Evolutionary conservation across 2,329 filamentous ascomycete genomes (phyloP).

Genomic region (Anthostomella pinea): DNA sequence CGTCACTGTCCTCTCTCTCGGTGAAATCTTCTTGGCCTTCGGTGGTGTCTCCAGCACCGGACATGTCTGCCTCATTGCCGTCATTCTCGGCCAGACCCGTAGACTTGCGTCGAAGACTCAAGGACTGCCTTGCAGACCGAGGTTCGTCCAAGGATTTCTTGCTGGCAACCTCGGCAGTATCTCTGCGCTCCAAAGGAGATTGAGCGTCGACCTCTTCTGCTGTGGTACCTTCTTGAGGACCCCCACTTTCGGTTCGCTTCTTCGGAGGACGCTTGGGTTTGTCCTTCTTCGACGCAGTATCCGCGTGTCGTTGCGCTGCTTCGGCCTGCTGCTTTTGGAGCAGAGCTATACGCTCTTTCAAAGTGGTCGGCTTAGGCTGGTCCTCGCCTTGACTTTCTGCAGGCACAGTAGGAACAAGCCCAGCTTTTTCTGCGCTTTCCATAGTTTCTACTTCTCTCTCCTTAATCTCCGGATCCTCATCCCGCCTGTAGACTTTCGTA

Average conservation of each 20-base stretch:
- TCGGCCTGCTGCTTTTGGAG: constrained; percentile 93
- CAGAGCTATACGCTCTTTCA: constrained; percentile 93
- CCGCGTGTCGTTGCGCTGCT: constrained; percentile 78
- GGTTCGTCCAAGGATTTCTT: constrained; percentile 53
- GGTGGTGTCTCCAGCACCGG: constrained; percentile 61
- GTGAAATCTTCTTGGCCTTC: constrained; percentile 60
- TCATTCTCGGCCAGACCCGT: constrained; percentile 49
- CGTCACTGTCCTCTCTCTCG: constrained; percentile 73
- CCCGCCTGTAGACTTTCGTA: constrained; percentile 76
- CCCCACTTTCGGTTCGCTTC: constrained; percentile 55
- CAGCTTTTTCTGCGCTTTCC: constrained; percentile 67
- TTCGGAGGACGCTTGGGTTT: constrained; percentile 78
- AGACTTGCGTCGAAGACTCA: constrained; percentile 51
- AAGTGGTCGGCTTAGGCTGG: constrained; percentile 83
- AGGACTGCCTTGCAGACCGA: constrained; percentile 37
- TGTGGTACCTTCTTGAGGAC: constrained; percentile 28
- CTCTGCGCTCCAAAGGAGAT: constrained; percentile 43
- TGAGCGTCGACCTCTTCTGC: constrained; percentile 35
- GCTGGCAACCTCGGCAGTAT: constrained; percentile 45
- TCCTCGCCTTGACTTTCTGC: constrained; percentile 62
- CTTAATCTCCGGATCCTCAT: constrained; percentile 76
- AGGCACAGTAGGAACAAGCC: constrained; percentile 46
- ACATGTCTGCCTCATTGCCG: constrained; percentile 64
- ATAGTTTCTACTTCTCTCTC: constrained; percentile 64
- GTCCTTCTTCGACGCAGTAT: constrained; percentile 76